Base-by-base conservation (phyloP, 345 rosid species). In the Turnera subulata region DNA sequence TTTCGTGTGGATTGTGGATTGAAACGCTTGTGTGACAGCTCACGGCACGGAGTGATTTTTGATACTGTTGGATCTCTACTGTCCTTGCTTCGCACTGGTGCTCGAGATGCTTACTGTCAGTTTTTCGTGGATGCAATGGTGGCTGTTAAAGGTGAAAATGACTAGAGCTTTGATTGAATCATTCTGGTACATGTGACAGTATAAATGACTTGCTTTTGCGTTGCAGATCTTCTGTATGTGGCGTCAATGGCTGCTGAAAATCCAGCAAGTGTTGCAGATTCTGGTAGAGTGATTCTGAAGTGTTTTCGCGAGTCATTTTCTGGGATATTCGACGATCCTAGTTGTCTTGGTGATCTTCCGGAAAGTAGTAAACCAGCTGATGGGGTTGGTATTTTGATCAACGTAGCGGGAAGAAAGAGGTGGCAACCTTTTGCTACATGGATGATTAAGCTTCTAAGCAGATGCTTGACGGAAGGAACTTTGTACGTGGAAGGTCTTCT, bases 401-500 rank as follows among this genome's bases (percentile, higher is more conserved):
- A 85, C 71, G 64, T 89, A 50, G 67, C 58, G 50, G 86, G 85
- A 21, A 66, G 63, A 70, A 57, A 56, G 54, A 78, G 95, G 74
- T 93, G 94, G 99, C 85, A 73, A 60, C 81, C 84, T 59, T 83
- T 89, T 75, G 85, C 91, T 14, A 76, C 86, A 43, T 83, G 96
- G 91, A 74, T 77, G 20, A 66, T 93, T 61, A 89, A 79, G 71
- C 80, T 93, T 76, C 77, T 93, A 69, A 83, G 73, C 65, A 89
- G 80, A 78, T 93, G 96, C 82, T 58, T 89, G 58, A 80, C 93
- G 22, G 96, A 92, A 72, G 98, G 97, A 71, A 86, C 92, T 46
- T 78, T 92, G 53, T 82, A 80, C 43, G 94, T 89, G 53, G 96
- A 84, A 70, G 99, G 96, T 47, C 86, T 89, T 55, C 55, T 86